Evolutionary conservation across 352 stramenopile genomes (phyloP).

Genomic region (Phytopythium delawarense): DNA sequence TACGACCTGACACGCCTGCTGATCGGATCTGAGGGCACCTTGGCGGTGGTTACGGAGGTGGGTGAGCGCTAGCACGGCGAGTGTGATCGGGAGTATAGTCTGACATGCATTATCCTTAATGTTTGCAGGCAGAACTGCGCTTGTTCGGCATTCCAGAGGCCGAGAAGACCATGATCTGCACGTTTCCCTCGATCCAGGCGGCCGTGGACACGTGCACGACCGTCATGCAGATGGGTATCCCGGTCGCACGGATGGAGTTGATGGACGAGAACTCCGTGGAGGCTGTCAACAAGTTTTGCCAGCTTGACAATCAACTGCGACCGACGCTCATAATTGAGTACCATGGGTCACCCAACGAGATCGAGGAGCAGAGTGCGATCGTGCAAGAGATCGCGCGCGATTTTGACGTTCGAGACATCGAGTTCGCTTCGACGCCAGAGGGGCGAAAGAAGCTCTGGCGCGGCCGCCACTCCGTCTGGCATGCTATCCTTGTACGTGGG

Average conservation of each 20-base stretch:
- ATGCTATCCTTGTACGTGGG: slow-evolving; percentile 50
- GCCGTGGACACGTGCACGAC: slow-evolving; percentile 68
- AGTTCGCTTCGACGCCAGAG: slow-evolving; percentile 51
- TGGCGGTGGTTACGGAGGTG: slow-evolving; percentile 93
- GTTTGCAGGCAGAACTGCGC: slow-evolving; percentile 79
- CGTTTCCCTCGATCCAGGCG: slow-evolving; percentile 86
- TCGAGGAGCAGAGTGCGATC: slow-evolving; percentile 80
- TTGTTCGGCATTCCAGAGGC: slow-evolving; percentile 88
- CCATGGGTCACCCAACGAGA: slow-evolving; percentile 53
- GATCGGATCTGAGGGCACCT: slow-evolving; percentile 93
- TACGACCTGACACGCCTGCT: slow-evolving; percentile 95
- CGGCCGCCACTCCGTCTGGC: slow-evolving; percentile 77
- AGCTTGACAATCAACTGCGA: slow-evolving; percentile 55
- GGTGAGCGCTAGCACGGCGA: background rate
- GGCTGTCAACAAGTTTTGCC: slow-evolving; percentile 76
- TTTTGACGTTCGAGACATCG: slow-evolving; percentile 71
- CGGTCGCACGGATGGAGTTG: slow-evolving; percentile 78
- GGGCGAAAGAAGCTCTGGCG: slow-evolving; percentile 75
- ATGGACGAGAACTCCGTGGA: slow-evolving; percentile 70
- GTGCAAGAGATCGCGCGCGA: slow-evolving; percentile 80
- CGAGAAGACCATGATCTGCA: slow-evolving; percentile 88
- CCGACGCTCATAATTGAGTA: slow-evolving; percentile 95
- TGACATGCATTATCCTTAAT: background rate
- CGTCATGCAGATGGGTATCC: slow-evolving; percentile 82
- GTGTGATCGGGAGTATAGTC: background rate